Conservation (phyloP, 306 rosid species). For the Alnus rubra region DNA sequence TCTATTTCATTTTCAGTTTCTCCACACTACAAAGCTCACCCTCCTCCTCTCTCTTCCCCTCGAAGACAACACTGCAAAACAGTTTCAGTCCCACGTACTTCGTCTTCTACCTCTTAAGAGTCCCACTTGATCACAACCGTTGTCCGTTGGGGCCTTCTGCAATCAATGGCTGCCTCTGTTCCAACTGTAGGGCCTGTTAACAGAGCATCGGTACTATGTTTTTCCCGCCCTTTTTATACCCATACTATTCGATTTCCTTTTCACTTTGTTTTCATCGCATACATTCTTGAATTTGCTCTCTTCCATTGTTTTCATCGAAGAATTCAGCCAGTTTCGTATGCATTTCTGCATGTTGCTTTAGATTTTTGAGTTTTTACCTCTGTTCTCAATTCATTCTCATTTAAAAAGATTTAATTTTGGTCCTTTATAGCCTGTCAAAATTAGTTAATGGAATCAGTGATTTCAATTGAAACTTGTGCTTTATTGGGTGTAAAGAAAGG, state of each 20-base stretch:
- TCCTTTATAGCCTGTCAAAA: not conserved
- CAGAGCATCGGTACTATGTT: constrained; percentile 49
- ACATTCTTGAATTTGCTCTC: constrained; percentile 10
- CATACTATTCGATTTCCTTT: not conserved
- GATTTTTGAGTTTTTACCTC: not conserved
- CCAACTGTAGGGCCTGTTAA: constrained; percentile 53
- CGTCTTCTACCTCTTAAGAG: constrained; percentile 16
- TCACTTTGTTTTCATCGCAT: constrained; percentile 2
- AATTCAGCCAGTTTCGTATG: not conserved
- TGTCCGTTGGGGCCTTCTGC: constrained; percentile 3
- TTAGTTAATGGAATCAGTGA: constrained; percentile 16
- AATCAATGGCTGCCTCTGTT: constrained; percentile 62
- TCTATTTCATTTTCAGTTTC: constrained; percentile 1
- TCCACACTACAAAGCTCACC: constrained; percentile 5
- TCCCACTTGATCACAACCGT: not conserved
- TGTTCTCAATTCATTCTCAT: not conserved
- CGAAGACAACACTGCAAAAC: constrained; percentile 17
- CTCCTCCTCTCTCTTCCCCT: constrained; percentile 20
- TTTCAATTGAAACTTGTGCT: not conserved
- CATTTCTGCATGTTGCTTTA: not conserved
- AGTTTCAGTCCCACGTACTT: constrained; percentile 8
- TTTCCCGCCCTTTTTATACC: constrained; percentile 9
- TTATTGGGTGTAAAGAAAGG: constrained; percentile 14
- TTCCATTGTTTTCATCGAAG: not conserved
- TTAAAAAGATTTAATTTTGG: not conserved